Evolutionary conservation across 805 yeast species (phyloP), one percentile per base, ranked within the genome.

Genomic region (Cyberlindnera japonica): DNA sequence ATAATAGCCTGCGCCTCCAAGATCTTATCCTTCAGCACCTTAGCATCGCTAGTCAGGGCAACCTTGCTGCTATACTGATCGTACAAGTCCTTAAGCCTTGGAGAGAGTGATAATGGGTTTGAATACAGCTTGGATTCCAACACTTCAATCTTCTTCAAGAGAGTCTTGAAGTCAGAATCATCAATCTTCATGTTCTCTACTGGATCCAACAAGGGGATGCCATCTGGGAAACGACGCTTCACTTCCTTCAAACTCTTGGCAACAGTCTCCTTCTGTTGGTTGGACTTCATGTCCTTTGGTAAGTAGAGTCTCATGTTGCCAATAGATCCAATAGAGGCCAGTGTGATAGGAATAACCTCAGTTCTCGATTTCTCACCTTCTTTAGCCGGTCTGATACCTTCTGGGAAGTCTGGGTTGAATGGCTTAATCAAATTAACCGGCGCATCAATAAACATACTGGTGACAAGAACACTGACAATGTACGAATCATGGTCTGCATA

Each of bases 161-260:
- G 66, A 37, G 74, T 70, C 54, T 71, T 68, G 68, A 95, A 93
- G 15, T 85, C 86, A 5, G 74, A 75, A 57, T 87, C 96, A 33
- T 79, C 83, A 52, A 93, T 91, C 58, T 89, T 86, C 99, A 93
- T 93, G 58, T 84, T 87, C 46, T 79, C 82, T 27, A 93, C 69
- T 5, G 99, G 98, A 62, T 93, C 96, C 62, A 93, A 72, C 33
- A 79, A 58, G n/a, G 98, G 96, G 25, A 93, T 71, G 1, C 96
- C 96, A 58, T 87, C 93, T 10, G 95, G 89, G 57, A 89, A 82
- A 63, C 95, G 79, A 51, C 82, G 77, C 24, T 79, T 75, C 46
- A 89, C 88, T 61, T 93, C 97, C 38, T 70, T 72, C 55, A 93
- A 67, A 7, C 95, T 82, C 58, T 86, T 86, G 30, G 68, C 68